These are phyloP conservation scores for Eimeria acervulina DNA, from an alignment of 169 alveolate genomes.

Conservation along the genomic window DNA sequence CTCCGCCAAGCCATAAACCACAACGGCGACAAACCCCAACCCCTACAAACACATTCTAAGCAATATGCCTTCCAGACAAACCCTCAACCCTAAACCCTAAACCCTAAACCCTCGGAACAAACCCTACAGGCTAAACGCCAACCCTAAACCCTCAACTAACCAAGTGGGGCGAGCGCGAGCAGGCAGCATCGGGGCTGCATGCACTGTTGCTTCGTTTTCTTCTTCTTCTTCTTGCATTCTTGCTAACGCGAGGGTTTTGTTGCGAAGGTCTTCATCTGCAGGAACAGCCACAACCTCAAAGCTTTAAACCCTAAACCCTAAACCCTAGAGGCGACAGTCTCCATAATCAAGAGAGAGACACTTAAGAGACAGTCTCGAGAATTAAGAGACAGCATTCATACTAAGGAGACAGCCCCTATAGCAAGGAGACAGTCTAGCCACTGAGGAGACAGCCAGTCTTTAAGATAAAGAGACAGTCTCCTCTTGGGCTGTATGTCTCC, in stretches of 20 bases:
- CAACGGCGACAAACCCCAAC: background rate
- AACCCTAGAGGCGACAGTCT: background rate
- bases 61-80: background rate
- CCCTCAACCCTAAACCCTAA: background rate
- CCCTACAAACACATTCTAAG: background rate
- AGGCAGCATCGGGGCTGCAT: background rate
- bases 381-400: too few species aligned
- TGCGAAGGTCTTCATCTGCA: background rate
- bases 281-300: background rate
- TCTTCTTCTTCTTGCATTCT: conserved; percentile 21
- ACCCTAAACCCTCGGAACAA: background rate
- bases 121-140: background rate
- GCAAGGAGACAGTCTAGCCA: too few species aligned
- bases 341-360: too few species aligned
- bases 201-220: background rate
- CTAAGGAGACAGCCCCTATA: too few species aligned
- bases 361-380: background rate
- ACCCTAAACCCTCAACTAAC: background rate
- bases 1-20: background rate
- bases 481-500: too few species aligned
- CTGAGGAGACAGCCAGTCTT: too few species aligned
- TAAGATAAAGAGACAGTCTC: too few species aligned
- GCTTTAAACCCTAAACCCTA: background rate
- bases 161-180: conserved; percentile 23
- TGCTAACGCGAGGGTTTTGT: conserved; percentile 18